phyloP scores from a whole-genome alignment of 148 eudicot species.

The Arbutus unedo region DNA sequence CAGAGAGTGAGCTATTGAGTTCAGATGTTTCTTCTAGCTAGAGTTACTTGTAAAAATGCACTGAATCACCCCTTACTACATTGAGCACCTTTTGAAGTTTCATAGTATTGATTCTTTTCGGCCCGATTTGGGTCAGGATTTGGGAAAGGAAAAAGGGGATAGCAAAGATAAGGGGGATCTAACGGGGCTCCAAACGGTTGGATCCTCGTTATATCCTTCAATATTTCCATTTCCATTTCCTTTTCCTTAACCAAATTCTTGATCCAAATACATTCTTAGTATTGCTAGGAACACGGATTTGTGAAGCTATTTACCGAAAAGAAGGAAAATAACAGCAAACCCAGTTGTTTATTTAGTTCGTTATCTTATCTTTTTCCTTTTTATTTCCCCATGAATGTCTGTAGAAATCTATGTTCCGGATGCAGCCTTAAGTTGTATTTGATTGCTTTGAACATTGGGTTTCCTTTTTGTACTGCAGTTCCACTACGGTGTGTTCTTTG shows the following conservation, averaged over 20 bases:
- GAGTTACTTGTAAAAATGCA: not conserved
- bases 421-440: not conserved
- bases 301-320: not conserved
- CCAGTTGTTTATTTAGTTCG: not conserved
- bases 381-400: not conserved
- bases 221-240: not conserved
- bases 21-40: not conserved
- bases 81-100: not conserved
- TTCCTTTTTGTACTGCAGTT: conserved; percentile 57
- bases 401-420: not conserved
- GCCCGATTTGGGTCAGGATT: not conserved
- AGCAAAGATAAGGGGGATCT: not conserved
- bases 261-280: not conserved
- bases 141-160: not conserved
- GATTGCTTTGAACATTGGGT: not conserved
- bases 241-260: not conserved
- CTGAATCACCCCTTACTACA: not conserved
- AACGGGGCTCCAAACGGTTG: not conserved
- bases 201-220: not conserved
- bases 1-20: not conserved
- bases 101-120: not conserved
- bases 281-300: not conserved
- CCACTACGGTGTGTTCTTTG: conserved; percentile 89
- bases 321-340: not conserved
- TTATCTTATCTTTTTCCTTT: not conserved